Evolutionary conservation across 1,284 basidiomycete genomes (phyloP).

Genomic region (Moesziomyces antarcticus): DNA sequence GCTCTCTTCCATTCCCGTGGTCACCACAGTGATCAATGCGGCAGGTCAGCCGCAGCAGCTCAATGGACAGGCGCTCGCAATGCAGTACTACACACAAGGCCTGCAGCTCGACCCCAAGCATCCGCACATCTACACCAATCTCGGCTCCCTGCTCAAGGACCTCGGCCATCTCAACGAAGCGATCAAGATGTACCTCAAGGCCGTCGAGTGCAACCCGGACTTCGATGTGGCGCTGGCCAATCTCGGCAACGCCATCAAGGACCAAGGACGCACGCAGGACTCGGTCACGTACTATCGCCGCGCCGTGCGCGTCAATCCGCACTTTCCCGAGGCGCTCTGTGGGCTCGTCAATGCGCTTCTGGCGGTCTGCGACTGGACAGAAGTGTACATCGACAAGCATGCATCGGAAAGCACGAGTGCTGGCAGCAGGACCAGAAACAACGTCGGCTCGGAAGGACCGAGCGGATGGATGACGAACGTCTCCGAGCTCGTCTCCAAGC

Average conservation of each 20-base stretch:
- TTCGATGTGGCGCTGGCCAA: conserved; percentile 75
- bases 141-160: conserved; percentile 75
- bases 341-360: conserved; percentile 73
- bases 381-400: conserved; percentile 56
- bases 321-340: conserved; percentile 74
- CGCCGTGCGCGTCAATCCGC: conserved; percentile 72
- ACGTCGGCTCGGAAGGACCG: not conserved
- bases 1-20: conserved; percentile 71
- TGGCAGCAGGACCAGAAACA: conserved; percentile 2
- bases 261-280: conserved; percentile 72
- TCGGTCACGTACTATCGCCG: conserved; percentile 73
- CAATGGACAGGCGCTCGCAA: conserved; percentile 70
- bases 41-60: conserved; percentile 65
- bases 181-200: conserved; percentile 72
- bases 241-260: conserved; percentile 73
- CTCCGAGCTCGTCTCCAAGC: conserved; percentile 71
- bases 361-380: conserved; percentile 74
- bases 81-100: conserved; percentile 73
- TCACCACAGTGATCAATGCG: conserved; percentile 57
- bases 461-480: conserved; percentile 72
- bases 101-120: conserved; percentile 73
- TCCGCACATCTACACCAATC: conserved; percentile 75
- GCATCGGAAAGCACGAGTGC: not conserved
- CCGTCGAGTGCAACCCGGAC: conserved; percentile 73
- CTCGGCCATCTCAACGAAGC: conserved; percentile 72